Evolutionary conservation across 495 filamentous ascomycete species (phyloP).

Genomic region (Hypoxylon rickii): DNA sequence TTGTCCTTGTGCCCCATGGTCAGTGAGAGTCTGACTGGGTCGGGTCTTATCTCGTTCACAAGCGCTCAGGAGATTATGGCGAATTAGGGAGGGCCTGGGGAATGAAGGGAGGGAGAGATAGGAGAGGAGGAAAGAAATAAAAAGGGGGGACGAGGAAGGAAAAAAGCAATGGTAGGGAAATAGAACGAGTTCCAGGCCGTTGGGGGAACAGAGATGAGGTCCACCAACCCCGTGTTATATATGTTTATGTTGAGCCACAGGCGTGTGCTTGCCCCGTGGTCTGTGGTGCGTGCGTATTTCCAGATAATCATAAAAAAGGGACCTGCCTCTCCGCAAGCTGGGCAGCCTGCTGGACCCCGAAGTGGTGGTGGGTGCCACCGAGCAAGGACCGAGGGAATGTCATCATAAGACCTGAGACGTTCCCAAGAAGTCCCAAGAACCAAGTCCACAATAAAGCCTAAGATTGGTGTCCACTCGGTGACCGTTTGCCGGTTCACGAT

Average conservation of each 20-base stretch:
- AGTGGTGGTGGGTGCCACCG: conserved; percentile 27
- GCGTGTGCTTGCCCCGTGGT: conserved; percentile 8
- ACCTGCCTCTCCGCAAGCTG: conserved; percentile 3
- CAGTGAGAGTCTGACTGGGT: conserved; percentile 5
- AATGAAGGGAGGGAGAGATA: background rate
- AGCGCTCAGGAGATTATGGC: conserved; percentile 11
- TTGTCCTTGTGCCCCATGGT: conserved; percentile 30
- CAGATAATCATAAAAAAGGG: conserved; percentile 27
- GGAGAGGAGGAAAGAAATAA: too few relatives aligned
- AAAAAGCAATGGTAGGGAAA: conserved; percentile 3
- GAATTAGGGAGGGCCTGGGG: conserved; percentile 11
- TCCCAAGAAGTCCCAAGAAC: conserved; percentile 9
- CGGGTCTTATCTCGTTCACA: background rate
- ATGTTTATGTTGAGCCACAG: conserved; percentile 17
- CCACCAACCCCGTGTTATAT: conserved; percentile 25
- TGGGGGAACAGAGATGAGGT: conserved; percentile 18
- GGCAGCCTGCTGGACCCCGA: conserved; percentile 2
- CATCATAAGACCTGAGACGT: conserved; percentile 23
- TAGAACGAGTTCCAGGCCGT: conserved; percentile 26
- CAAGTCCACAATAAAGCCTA: background rate
- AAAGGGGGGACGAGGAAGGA: background rate
- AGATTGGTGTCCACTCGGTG: conserved; percentile 15
- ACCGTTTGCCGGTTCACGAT: conserved; percentile 6
- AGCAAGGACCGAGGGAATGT: conserved; percentile 33
- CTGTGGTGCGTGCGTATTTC: conserved; percentile 7